Conservation (phyloP, 306 rosid species). For the Acacia melanoxylon region DNA sequence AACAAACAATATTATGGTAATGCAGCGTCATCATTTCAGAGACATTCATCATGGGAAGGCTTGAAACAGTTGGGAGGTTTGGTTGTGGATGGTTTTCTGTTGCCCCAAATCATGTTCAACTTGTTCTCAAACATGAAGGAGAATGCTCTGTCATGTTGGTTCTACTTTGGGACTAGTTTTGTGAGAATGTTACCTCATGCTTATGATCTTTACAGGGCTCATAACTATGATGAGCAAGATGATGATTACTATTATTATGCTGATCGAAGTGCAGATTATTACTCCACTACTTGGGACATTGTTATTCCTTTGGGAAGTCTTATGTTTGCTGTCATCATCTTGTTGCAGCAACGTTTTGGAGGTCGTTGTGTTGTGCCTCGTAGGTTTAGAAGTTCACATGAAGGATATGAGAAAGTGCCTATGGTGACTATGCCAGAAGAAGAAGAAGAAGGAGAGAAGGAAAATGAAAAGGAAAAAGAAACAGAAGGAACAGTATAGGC, state of each 20-base stretch:
- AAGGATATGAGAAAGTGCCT: background rate
- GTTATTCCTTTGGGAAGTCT: conserved; percentile 31
- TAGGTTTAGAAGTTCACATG: background rate
- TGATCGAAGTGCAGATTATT: conserved; percentile 30
- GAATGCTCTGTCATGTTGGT: conserved; percentile 34
- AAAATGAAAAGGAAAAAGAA: background rate
- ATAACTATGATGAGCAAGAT: conserved; percentile 9
- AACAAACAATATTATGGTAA: background rate
- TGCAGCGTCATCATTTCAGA: background rate
- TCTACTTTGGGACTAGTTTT: conserved; percentile 49
- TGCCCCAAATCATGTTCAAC: conserved; percentile 52
- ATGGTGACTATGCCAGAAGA: background rate
- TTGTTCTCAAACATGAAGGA: conserved; percentile 34
- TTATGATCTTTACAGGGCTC: conserved; percentile 50
- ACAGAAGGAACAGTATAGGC: background rate
- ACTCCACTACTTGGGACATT: conserved; percentile 45
- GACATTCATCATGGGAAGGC: conserved; percentile 18
- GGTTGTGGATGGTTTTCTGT: conserved; percentile 46
- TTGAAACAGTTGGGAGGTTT: conserved; percentile 36
- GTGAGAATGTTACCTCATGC: conserved; percentile 48
- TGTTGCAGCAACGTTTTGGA: conserved; percentile 7
- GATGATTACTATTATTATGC: conserved; percentile 29
- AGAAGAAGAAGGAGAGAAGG: background rate
- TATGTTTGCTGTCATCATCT: conserved; percentile 36
- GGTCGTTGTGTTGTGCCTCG: background rate